Conservation (phyloP, 148 eudicot species). For the Talinum fruticosum region DNA sequence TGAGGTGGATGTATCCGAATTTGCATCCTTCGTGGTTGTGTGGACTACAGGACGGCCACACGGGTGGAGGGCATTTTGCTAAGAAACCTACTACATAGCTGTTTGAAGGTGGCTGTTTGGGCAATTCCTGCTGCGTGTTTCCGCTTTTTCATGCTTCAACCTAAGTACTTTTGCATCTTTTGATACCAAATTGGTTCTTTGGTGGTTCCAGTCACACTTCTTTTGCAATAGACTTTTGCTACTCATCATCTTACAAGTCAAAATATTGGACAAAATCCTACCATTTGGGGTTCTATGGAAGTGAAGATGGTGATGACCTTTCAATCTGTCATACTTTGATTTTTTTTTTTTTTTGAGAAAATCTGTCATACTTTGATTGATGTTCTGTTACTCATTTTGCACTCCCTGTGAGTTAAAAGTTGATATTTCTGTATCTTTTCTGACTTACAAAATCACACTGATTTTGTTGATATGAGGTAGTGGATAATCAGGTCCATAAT, state of each 20-base stretch:
- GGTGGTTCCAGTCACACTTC: background rate
- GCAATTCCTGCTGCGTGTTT: background rate
- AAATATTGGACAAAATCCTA: background rate
- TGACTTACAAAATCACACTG: no score
- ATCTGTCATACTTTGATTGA: background rate
- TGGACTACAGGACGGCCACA: background rate
- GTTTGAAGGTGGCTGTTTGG: background rate
- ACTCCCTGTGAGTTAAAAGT: background rate
- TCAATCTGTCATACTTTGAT: background rate
- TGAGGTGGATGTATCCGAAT: no score
- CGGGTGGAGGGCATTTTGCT: background rate
- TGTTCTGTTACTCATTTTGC: background rate
- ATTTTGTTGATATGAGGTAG: background rate
- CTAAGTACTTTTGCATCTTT: background rate
- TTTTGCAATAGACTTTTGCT: background rate
- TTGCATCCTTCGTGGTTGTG: no score
- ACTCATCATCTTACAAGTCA: background rate
- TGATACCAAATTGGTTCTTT: background rate
- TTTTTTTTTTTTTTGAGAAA: no score
- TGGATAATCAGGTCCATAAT: background rate
- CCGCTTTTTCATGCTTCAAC: background rate
- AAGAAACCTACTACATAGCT: background rate
- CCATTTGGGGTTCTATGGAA: background rate
- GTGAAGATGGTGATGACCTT: background rate
- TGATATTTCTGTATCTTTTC: background rate